A percentile compares a stretch with the other conserved stretches of the same genome.
Evolutionary conservation across 139 green algal species (phyloP).

Genomic region (Gonium pectorale): DNA sequence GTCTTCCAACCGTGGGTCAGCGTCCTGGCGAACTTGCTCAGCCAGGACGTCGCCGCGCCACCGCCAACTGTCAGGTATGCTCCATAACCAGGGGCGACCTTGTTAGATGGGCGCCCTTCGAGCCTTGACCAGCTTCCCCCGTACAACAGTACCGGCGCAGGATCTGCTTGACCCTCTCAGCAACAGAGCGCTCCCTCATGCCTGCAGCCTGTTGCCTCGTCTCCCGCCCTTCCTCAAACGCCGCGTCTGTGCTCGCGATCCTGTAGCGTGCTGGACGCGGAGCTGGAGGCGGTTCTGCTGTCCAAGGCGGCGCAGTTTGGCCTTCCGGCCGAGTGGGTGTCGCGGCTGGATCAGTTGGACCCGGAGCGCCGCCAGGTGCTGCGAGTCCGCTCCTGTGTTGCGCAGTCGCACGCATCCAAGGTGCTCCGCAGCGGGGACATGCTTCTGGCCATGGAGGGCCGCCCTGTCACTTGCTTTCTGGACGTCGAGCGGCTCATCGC

Average conservation of each 20-base stretch:
- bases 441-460: conserved; percentile 77
- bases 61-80: conserved; percentile 58
- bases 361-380: conserved; percentile 84
- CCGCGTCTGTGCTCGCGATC: background rate
- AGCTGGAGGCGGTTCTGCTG: conserved; percentile 87
- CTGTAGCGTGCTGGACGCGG: conserved; percentile 74
- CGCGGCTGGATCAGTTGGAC: conserved; percentile 74
- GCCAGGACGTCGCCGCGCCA: conserved; percentile 4
- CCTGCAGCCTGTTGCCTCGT: no score
- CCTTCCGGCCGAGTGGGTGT: conserved; percentile 79
- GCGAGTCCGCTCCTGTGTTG: conserved; percentile 70
- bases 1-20: conserved; percentile 77
- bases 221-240: background rate
- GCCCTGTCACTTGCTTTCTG: conserved; percentile 76
- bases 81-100: no score
- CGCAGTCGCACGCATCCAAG: conserved; percentile 43
- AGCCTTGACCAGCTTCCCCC: no score
- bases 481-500: conserved; percentile 73
- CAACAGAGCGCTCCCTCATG: no score
- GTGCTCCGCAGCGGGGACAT: conserved; percentile 86
- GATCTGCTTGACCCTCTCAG: no score
- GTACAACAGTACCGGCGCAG: no score
- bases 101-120: no score
- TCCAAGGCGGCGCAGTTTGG: conserved; percentile 84
- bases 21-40: conserved; percentile 53